A percentile compares a stretch with the other conserved stretches of the same genome.
phyloP scores from a whole-genome alignment of 805 yeast genomes.

The Yarrowia divulgata region DNA sequence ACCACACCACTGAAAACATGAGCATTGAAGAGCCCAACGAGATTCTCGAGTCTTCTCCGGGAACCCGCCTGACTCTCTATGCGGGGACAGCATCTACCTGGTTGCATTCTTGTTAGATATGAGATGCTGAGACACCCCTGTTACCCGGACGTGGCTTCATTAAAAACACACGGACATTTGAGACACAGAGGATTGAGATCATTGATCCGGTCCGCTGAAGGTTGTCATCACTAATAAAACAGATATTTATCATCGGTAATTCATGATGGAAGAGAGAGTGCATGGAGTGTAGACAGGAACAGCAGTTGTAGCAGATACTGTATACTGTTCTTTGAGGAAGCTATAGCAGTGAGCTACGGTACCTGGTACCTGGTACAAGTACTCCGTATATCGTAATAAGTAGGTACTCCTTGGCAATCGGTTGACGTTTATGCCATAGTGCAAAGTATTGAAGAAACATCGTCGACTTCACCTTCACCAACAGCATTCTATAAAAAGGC shows the following conservation, averaged over 20 bases:
- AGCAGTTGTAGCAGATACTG: too few species aligned
- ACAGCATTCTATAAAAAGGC: neutral
- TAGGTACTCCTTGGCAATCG: too few species aligned
- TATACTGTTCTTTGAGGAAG: too few species aligned
- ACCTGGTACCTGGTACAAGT: too few species aligned
- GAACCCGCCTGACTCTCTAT: neutral
- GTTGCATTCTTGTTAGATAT: constrained; percentile 28
- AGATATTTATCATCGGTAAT: constrained; percentile 20
- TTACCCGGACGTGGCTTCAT: neutral
- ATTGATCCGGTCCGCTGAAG: neutral
- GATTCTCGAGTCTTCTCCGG: neutral
- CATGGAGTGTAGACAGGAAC: too few species aligned
- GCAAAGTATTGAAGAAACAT: neutral
- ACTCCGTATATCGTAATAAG: too few species aligned
- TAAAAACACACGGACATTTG: neutral
- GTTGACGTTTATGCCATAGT: too few species aligned
- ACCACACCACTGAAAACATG: constrained; percentile 37
- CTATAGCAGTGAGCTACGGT: too few species aligned
- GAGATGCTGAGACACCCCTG: neutral
- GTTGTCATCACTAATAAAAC: constrained; percentile 22
- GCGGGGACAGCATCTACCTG: constrained; percentile 31
- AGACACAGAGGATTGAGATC: neutral
- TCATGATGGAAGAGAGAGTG: neutral
- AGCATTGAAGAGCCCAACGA: constrained; percentile 38
- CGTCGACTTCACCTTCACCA: too few species aligned